Evolutionary conservation across 2,329 filamentous ascomycete species (phyloP), one percentile per base, ranked within the genome.

Genomic region (Cadophora malorum): DNA sequence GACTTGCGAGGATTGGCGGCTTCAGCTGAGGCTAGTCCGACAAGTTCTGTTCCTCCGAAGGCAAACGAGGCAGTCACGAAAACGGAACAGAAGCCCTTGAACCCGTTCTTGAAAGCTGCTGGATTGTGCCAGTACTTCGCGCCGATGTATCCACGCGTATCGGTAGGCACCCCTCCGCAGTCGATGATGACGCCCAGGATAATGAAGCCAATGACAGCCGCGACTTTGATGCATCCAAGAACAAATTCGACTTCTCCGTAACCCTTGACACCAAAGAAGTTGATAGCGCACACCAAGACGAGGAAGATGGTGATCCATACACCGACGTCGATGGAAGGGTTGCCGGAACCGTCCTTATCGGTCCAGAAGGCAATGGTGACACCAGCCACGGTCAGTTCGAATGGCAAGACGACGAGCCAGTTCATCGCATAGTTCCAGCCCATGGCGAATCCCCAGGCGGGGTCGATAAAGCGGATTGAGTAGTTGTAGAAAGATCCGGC

Each of bases 361-460:
- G 89, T 88, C 94, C 94, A 97, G 76, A 93, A 97, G 28, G 89
- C 85, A 65, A 97, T 89, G 0, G 93, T 96, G 31, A 97, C 87
- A 14, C 92, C 91, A 1, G 93, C 94, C 2, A 93, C 92, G 69
- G 96, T 92, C 66, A 97, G 90, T 79, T 97, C 94, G 63, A 97
- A 85, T 0, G 94, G 94, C 38, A 97, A 80, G 0, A 94, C 88
- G 53, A 94, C 85, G 3, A 96, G 84, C 94, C 94, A 97, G 79
- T 96, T 92, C 72, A 97, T 79, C 3, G 92, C 92, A 78, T 97
- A 96, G 75, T 90, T 97, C 93, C 93, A 97, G 23, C 93, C 94
- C 91, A 97, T 96, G 55, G 93, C 92, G 75, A 97, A 97, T 0
- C 94, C 94, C 93, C 93, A 97, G 0, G 93, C 94, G 0, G 94